Conservation (phyloP, 2,329 filamentous ascomycete species). For the Colletotrichum sp. region DNA sequence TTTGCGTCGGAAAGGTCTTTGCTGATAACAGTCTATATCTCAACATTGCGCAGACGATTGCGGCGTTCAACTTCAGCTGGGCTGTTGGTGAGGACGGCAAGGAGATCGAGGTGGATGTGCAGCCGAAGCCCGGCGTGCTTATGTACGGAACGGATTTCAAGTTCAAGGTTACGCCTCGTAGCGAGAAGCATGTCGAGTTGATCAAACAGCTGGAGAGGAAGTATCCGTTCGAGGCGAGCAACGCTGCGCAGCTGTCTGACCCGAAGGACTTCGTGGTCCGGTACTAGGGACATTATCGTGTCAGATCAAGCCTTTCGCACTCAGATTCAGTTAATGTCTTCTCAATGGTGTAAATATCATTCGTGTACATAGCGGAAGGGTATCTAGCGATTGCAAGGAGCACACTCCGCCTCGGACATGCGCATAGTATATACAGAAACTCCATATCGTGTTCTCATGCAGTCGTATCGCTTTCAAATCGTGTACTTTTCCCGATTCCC, state of each 20-base stretch:
- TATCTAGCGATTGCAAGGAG: constrained; percentile 16
- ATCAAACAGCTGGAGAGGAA: neutral
- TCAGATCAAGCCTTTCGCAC: no score
- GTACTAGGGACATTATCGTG: neutral
- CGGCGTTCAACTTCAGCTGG: constrained; percentile 44
- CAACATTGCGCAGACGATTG: constrained; percentile 38
- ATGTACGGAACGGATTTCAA: constrained; percentile 5
- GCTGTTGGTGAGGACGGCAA: constrained; percentile 34
- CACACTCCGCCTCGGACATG: neutral
- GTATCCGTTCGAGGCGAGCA: neutral
- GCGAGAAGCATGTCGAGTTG: neutral
- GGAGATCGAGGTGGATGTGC: neutral
- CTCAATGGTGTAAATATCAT: neutral
- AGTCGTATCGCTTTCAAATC: neutral
- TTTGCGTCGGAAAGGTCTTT: constrained; percentile 37
- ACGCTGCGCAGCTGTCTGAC: neutral
- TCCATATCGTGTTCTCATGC: constrained; percentile 7
- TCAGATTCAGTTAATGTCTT: no score
- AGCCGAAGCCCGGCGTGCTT: constrained; percentile 13
- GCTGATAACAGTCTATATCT: constrained; percentile 34
- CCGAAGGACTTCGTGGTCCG: neutral
- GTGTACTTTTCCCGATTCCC: constrained; percentile 24
- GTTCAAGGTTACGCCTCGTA: constrained; percentile 3
- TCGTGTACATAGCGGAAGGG: constrained; percentile 9
- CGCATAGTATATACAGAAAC: neutral